phyloP scores from a whole-genome alignment of 495 filamentous ascomycete genomes.

The Letharia columbiana region DNA sequence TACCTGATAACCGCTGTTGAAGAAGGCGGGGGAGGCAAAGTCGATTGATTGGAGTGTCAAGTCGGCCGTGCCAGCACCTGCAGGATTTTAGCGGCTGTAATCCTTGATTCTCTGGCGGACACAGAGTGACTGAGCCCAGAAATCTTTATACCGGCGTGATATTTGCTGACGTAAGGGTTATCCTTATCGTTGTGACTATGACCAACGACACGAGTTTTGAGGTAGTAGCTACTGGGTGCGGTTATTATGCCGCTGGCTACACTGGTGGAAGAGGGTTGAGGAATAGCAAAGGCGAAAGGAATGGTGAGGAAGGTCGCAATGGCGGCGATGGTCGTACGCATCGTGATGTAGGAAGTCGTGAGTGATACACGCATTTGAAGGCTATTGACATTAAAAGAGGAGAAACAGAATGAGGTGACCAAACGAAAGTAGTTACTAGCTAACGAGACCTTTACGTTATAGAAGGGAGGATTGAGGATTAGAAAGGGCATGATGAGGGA shows the following conservation, averaged over 20 bases:
- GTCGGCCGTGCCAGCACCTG: slow-evolving; percentile 38
- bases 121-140: not conserved
- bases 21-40: slow-evolving; percentile 30
- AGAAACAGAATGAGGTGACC: not conserved
- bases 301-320: not conserved
- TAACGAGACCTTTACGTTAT: not conserved
- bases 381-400: not conserved
- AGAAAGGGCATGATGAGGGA: not conserved
- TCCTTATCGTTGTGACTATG: slow-evolving; percentile 27
- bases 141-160: slow-evolving; percentile 35
- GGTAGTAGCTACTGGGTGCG: slow-evolving; percentile 31
- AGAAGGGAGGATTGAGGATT: not conserved
- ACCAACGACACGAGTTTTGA: slow-evolving; percentile 34
- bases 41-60: slow-evolving; percentile 32
- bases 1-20: slow-evolving; percentile 38
- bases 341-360: not conserved
- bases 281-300: not conserved
- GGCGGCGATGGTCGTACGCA: not conserved
- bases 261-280: not conserved
- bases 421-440: not conserved
- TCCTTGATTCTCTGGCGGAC: not conserved
- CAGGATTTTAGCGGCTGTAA: not conserved
- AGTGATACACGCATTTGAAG: not conserved
- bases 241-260: slow-evolving; percentile 20
- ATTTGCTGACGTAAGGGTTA: slow-evolving; percentile 39